phyloP scores from a whole-genome alignment of 2,329 filamentous ascomycete genomes.

The Fusarium liriodendri region DNA sequence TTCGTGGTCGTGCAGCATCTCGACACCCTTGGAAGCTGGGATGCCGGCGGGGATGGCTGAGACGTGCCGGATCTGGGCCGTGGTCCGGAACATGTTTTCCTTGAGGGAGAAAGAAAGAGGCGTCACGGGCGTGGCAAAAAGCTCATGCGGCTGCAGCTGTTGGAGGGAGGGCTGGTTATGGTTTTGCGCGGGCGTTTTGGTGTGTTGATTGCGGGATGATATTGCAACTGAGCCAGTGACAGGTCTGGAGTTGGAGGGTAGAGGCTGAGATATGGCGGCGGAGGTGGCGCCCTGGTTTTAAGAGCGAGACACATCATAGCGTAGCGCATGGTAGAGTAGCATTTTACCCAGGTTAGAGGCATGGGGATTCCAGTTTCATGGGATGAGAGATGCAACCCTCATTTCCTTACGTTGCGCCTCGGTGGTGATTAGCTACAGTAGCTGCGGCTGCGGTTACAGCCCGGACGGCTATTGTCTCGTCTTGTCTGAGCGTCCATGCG shows the following conservation, averaged over 20 bases:
- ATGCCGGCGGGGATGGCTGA: constrained; percentile 55
- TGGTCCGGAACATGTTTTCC: constrained; percentile 57
- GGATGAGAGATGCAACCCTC: background rate
- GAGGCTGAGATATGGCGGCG: background rate
- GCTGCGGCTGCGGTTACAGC: background rate
- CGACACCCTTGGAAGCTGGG: constrained; percentile 51
- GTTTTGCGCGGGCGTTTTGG: background rate
- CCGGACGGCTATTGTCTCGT: background rate
- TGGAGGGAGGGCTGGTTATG: background rate
- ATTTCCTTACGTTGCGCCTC: background rate
- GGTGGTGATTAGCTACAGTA: background rate
- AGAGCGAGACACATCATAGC: constrained; percentile 1
- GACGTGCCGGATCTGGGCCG: constrained; percentile 55
- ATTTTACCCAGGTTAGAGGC: background rate
- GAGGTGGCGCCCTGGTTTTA: constrained; percentile 8
- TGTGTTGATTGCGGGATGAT: background rate
- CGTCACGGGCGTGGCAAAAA: background rate
- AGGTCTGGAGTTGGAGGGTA: background rate
- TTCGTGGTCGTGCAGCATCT: constrained; percentile 62
- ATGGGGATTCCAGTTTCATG: background rate
- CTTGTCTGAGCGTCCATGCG: background rate
- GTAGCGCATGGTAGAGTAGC: background rate
- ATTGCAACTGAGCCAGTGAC: background rate
- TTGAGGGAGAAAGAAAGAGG: background rate
- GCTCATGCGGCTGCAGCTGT: background rate